phyloP scores from a whole-genome alignment of 2,329 filamentous ascomycete genomes.

The Leptographium radiaticola region DNA sequence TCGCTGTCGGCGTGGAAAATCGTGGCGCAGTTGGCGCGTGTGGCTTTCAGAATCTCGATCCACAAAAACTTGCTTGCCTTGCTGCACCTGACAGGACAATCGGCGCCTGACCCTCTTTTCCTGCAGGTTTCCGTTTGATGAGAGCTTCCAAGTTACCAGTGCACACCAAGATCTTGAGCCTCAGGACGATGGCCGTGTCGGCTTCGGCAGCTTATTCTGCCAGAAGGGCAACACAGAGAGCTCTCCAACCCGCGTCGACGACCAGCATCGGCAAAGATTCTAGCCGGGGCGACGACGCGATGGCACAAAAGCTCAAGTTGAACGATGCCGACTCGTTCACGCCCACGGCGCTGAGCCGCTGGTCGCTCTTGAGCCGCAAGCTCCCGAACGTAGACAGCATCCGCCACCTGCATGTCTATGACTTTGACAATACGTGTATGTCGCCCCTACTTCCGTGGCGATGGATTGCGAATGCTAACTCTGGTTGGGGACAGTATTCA shows the following conservation, averaged over 20 bases:
- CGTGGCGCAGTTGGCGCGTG: not conserved
- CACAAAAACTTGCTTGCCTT: too few relatives aligned
- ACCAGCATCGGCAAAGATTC: not conserved
- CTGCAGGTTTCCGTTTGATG: not conserved
- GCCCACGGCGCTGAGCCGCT: constrained; percentile 64
- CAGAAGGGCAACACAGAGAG: not conserved
- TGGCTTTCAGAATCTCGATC: too few relatives aligned
- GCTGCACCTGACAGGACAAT: too few relatives aligned
- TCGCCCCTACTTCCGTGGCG: not conserved
- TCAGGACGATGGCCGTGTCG: constrained; percentile 5
- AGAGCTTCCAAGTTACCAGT: not conserved
- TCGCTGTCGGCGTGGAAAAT: not conserved
- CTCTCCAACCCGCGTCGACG: not conserved
- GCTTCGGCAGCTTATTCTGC: constrained; percentile 7
- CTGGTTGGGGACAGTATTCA: constrained; percentile 55
- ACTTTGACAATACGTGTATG: constrained; percentile 92
- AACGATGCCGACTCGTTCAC: constrained; percentile 28
- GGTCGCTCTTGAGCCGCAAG: constrained; percentile 65
- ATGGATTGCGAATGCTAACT: not conserved
- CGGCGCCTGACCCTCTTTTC: too few relatives aligned
- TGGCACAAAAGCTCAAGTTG: not conserved
- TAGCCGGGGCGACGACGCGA: not conserved
- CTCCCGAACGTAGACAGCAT: constrained; percentile 50
- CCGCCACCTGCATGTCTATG: constrained; percentile 79
- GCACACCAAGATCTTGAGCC: not conserved